Conservation (phyloP, 805 yeast genomes). For the Candida michaelii region DNA sequence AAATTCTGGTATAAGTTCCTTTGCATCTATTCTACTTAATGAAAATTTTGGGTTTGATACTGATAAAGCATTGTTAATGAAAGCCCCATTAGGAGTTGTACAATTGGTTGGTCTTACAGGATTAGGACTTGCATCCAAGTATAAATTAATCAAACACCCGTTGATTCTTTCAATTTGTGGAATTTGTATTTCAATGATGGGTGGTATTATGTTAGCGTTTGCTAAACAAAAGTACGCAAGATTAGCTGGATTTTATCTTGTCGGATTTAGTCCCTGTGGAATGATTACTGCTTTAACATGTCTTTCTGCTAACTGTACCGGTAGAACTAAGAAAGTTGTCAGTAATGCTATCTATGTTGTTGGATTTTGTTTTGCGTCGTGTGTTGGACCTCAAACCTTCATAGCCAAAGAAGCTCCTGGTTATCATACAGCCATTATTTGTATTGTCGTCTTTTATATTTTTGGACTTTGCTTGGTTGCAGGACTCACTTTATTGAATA, state of each 20-base stretch:
- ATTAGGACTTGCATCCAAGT: conserved; percentile 19
- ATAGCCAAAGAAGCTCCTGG: conserved; percentile 42
- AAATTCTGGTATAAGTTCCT: conserved; percentile 35
- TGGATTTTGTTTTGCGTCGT: conserved; percentile 54
- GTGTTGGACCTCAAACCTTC: conserved; percentile 56
- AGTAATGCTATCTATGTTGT: conserved; percentile 46
- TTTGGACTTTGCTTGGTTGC: conserved; percentile 27
- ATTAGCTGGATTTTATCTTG: conserved; percentile 29
- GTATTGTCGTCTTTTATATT: conserved; percentile 36
- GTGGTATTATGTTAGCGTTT: conserved; percentile 44
- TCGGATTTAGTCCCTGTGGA: conserved; percentile 27
- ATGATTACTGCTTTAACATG: conserved; percentile 31
- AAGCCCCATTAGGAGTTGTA: conserved; percentile 49
- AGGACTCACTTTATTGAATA: conserved; percentile 25
- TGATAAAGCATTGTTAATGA: conserved; percentile 41
- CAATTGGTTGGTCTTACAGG: conserved; percentile 38
- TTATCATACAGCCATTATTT: conserved; percentile 42
- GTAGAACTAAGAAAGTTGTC: conserved; percentile 55
- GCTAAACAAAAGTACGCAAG: conserved; percentile 30
- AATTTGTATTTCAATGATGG: conserved; percentile 21
- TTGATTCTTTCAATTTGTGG: conserved; percentile 22
- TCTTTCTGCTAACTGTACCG: conserved; percentile 51
- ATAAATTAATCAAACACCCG: conserved; percentile 12
- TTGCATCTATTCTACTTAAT: conserved; percentile 31
- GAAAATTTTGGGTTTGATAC: conserved; percentile 24